phyloP scores from a whole-genome alignment of 2,329 filamentous ascomycete species.

The Fusarium ramigenum region DNA sequence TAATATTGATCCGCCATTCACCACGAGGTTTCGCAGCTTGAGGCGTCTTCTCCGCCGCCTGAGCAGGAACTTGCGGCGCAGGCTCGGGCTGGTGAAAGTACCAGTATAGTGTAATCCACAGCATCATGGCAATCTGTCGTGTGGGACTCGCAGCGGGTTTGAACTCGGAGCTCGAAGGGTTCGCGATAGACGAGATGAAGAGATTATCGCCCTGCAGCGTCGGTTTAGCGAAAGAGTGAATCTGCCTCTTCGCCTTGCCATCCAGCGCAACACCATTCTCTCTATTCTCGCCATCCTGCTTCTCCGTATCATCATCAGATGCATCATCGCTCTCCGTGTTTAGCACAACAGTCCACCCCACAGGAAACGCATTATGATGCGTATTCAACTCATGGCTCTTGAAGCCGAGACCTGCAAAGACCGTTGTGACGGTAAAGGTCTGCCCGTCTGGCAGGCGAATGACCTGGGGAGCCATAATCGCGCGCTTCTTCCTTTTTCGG shows the following conservation, averaged over 20 bases:
- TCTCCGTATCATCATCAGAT: constrained; percentile 31
- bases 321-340: constrained; percentile 64
- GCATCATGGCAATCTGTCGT: constrained; percentile 93
- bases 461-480: constrained; percentile 52
- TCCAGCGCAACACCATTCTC: constrained; percentile 36
- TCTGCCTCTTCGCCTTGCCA: constrained; percentile 30
- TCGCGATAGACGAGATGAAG: constrained; percentile 92
- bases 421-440: constrained; percentile 80
- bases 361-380: constrained; percentile 77
- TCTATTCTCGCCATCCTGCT: constrained; percentile 23
- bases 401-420: constrained; percentile 93
- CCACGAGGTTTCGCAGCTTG: constrained; percentile 77
- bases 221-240: constrained; percentile 68
- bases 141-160: constrained; percentile 83
- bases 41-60: constrained; percentile 72
- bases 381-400: constrained; percentile 79
- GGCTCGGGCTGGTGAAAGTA: constrained; percentile 93
- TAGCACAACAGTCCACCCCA: constrained; percentile 90
- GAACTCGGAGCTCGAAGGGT: constrained; percentile 81
- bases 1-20: constrained; percentile 88
- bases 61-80: constrained; percentile 67
- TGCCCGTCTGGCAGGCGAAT: constrained; percentile 89
- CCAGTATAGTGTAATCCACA: constrained; percentile 95
- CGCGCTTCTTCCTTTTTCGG: background rate
- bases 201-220: constrained; percentile 82